phyloP scores from a whole-genome alignment of 176 grass and related monocot genomes.

The Hordeum marinum region DNA sequence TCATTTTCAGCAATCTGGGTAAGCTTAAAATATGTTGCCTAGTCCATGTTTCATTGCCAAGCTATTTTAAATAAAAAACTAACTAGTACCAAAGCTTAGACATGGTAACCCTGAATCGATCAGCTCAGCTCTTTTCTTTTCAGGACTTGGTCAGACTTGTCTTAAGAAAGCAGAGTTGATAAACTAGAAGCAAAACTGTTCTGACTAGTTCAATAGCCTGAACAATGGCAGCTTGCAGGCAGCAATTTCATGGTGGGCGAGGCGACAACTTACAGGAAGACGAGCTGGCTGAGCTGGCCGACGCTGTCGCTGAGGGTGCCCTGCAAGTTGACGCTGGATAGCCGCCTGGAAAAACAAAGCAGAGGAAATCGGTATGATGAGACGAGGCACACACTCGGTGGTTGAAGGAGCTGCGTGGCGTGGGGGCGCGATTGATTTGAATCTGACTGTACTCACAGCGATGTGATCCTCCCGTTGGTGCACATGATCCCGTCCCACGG shows the following conservation, averaged over 20 bases:
- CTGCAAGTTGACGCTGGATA: constrained; percentile 32
- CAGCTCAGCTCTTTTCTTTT: not conserved
- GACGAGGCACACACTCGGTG: not conserved
- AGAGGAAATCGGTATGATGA: not conserved
- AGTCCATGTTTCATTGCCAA: not conserved
- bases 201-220: constrained; percentile 13
- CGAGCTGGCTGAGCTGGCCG: constrained; percentile 37
- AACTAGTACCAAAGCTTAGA: not conserved
- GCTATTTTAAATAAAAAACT: not conserved
- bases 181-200: constrained; percentile 4
- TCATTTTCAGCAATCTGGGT: not conserved
- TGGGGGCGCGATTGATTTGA: not conserved
- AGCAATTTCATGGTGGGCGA: not conserved
- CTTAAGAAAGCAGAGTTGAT: constrained; percentile 6
- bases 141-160: not conserved
- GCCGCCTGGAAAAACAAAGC: constrained; percentile 23
- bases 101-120: constrained; percentile 5
- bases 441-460: constrained; percentile 29
- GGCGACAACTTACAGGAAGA: constrained; percentile 33
- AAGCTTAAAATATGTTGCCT: not conserved
- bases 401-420: not conserved
- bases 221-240: not conserved
- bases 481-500: constrained; percentile 45
- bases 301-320: constrained; percentile 40
- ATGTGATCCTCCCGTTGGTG: constrained; percentile 19